Percentiles rank a stretch among this genome's conserved stretches.
These are phyloP conservation scores for Chaetomium olivaceum DNA, from an alignment of 2,329 filamentous ascomycete genomes.

Conservation along the genomic window DNA sequence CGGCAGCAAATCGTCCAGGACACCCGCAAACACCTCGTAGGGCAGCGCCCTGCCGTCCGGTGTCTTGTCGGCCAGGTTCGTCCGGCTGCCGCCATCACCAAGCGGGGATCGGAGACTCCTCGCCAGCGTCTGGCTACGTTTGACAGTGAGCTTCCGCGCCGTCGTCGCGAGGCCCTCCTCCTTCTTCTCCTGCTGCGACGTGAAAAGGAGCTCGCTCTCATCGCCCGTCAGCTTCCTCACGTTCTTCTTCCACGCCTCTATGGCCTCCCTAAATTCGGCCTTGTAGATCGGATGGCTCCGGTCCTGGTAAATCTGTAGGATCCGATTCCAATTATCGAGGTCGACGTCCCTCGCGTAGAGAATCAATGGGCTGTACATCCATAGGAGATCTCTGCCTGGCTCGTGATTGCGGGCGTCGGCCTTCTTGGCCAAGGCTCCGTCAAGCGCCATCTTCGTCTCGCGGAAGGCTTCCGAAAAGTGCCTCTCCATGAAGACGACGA, in stretches of 20 bases:
- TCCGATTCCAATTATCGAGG: conserved; percentile 73
- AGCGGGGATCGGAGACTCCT: conserved; percentile 69
- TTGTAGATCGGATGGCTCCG: conserved; percentile 76
- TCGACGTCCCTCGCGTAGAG: conserved; percentile 88
- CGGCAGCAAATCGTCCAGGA: conserved; percentile 78
- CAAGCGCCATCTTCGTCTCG: conserved; percentile 66
- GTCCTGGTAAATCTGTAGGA: conserved; percentile 79
- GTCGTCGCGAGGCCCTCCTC: conserved; percentile 71
- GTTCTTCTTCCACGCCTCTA: conserved; percentile 76
- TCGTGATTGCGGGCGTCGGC: conserved; percentile 72
- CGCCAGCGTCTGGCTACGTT: conserved; percentile 84
- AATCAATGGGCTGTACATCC: conserved; percentile 85
- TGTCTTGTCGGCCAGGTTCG: conserved; percentile 54
- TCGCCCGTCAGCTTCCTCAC: conserved; percentile 74
- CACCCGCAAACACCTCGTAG: conserved; percentile 77
- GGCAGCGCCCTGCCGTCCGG: conserved; percentile 68
- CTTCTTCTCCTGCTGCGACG: conserved; percentile 79
- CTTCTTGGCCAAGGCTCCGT: conserved; percentile 62
- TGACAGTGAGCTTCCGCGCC: conserved; percentile 88
- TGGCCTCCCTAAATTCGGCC: conserved; percentile 76
- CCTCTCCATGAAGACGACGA: conserved; percentile 78
- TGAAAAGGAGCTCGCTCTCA: conserved; percentile 84
- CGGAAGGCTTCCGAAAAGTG: conserved; percentile 77
- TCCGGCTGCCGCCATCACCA: conserved; percentile 56
- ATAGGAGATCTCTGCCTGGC: conserved; percentile 70